A percentile compares a stretch with the other conserved stretches of the same genome.
Evolutionary conservation across 129 eudicot species (phyloP).

Genomic region (Flaveria linearis): DNA sequence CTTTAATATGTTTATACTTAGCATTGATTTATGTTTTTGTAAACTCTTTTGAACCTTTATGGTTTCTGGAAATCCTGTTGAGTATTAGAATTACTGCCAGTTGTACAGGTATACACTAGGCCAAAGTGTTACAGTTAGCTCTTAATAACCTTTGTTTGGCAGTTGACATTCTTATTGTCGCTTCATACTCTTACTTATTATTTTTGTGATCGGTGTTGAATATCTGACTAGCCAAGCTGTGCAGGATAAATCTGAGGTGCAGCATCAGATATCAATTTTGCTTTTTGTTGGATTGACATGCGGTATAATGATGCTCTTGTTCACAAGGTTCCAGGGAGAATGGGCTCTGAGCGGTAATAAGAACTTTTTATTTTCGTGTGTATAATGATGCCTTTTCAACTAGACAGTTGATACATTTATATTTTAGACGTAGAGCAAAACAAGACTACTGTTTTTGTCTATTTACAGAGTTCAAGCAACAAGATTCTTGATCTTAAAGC

Average conservation of each 20-base stretch:
- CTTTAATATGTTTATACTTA: not conserved
- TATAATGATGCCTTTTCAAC: not conserved
- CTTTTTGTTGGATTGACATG: conserved; percentile 71
- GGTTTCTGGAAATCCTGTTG: not conserved
- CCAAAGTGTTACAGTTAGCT: not conserved
- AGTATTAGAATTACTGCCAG: not conserved
- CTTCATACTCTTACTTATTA: not conserved
- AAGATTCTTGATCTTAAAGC: conserved; percentile 16
- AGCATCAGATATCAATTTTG: conserved; percentile 87
- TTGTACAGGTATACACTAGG: not conserved
- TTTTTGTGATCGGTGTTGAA: not conserved
- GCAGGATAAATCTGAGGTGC: conserved; percentile 89
- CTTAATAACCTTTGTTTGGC: conserved; percentile 1
- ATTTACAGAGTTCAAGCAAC: conserved; percentile 10
- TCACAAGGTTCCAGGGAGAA: conserved; percentile 58
- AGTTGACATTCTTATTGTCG: not conserved
- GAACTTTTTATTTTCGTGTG: not conserved
- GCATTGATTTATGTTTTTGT: not conserved
- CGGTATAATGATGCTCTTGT: conserved; percentile 66
- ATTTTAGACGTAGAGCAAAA: not conserved
- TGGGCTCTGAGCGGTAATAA: conserved; percentile 70
- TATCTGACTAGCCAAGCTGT: conserved; percentile 35
- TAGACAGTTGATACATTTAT: not conserved
- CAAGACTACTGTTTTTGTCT: not conserved
- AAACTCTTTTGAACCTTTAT: not conserved